Conservation (phyloP, 2,329 filamentous ascomycete genomes). For the Penicillium sp. region DNA sequence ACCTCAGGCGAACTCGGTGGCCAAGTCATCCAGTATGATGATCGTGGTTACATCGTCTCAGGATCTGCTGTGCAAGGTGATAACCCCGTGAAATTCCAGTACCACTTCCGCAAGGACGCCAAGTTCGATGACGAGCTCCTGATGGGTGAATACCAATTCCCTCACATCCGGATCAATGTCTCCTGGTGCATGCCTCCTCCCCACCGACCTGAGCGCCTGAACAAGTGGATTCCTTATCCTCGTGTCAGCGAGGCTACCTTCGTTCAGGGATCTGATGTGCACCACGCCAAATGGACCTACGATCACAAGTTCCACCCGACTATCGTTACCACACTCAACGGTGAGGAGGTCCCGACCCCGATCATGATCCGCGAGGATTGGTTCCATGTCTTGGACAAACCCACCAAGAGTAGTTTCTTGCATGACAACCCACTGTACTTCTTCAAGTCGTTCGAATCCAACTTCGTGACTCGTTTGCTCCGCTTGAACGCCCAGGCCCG, state of each 20-base stretch:
- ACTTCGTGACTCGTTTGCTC: neutral
- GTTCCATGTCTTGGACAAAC: conserved; percentile 3
- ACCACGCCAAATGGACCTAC: conserved; percentile 1
- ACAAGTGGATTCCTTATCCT: conserved; percentile 4
- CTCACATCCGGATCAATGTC: conserved; percentile 3
- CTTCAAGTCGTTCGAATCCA: conserved; percentile 1
- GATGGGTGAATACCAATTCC: conserved; percentile 1
- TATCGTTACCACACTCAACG: neutral
- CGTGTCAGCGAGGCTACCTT: conserved; percentile 1
- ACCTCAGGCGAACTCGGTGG: neutral
- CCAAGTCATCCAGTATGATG: conserved; percentile 4
- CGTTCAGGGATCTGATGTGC: neutral
- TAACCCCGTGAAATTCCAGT: conserved; percentile 1
- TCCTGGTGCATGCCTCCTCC: conserved; percentile 3
- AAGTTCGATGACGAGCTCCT: conserved; percentile 6
- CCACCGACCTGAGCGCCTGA: conserved; percentile 1
- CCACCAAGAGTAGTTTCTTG: conserved; percentile 2
- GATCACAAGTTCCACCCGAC: conserved; percentile 5
- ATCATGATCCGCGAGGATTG: conserved; percentile 4
- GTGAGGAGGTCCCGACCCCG: neutral
- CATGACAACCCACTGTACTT: conserved; percentile 3
- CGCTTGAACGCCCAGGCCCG: conserved; percentile 1
- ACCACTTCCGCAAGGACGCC: conserved; percentile 1
- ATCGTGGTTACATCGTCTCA: conserved; percentile 2
- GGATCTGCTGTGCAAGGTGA: conserved; percentile 2